Evolutionary conservation across 2,329 filamentous ascomycete genomes (phyloP), one percentile per base, ranked within the genome.

Genomic region (Fusarium brevicatenulatum): DNA sequence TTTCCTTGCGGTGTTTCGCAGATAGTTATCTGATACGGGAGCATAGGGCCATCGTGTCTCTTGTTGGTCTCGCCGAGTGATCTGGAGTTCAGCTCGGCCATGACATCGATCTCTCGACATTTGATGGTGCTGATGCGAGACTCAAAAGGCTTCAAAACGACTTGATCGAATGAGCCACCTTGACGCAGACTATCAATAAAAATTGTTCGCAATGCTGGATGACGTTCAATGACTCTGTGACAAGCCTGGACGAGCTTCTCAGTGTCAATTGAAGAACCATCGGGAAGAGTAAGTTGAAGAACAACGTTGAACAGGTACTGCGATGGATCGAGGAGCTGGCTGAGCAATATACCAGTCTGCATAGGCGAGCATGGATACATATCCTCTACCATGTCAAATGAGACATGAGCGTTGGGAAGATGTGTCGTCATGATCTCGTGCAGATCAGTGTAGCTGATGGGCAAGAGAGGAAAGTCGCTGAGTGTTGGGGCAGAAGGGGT

Each of bases 341-440:
- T 82, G n/a, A 83, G 65, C 0, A 82, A 64, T 18, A 84, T 78
- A 8, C 82, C 82, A 4, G 78, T 76, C 47, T 84, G 82, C 67
- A 82, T 79, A 0, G 81, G 81, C 2, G 82, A 82, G 60, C 80
- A 82, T 2, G 82, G 82, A 25, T 81, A 84, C 1, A 83, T 77
- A 25, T 82, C 81, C 30, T 81, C 75, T 0, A 84, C 71, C 5
- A 66, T 71, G 0, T 64, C 49, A 3, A 77, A 53, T 8, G 54
- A 42, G 9, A 77, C 49, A 2, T 70, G 65, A 18, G 68, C 68
- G 7, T 69, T 58, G 11, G 71, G 73, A 18, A 81, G 71, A 32
- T 68, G 49, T 16, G 43, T 68, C 9, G 60, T 73, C 12, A 68
- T 47, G 0, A 81, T 70, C 15, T 73, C 75, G 13, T 78, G 70